Evolutionary conservation across 139 green algal genomes (phyloP).

Genomic region (Zygnema cylindricum): DNA sequence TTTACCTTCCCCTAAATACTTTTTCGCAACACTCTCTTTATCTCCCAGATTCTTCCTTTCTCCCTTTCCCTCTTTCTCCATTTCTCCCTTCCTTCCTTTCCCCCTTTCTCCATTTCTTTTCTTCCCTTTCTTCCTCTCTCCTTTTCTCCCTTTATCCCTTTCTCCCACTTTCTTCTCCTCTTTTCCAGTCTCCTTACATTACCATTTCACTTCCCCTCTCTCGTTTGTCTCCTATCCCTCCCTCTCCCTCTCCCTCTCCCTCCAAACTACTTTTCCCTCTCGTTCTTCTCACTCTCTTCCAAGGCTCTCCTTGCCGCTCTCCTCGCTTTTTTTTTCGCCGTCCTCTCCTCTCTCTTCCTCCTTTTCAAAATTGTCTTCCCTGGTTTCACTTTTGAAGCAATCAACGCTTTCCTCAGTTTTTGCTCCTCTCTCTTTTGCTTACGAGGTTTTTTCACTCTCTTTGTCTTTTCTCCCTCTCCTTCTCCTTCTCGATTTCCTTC

Average conservation of each 20-base stretch:
- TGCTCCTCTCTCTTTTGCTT: neutral
- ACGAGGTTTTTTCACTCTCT: neutral
- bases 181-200: neutral
- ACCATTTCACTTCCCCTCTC: neutral
- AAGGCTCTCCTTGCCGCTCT: slow-evolving; percentile 6
- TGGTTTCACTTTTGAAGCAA: neutral
- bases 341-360: slow-evolving; percentile 1
- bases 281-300: neutral
- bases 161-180: neutral
- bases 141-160: slow-evolving; percentile 6
- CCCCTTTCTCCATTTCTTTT: slow-evolving; percentile 18
- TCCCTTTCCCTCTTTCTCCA: slow-evolving; percentile 18
- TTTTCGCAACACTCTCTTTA: neutral
- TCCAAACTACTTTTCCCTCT: neutral
- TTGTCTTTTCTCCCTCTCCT: neutral
- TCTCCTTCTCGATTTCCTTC: neutral
- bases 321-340: slow-evolving; percentile 29
- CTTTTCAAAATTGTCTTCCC: slow-evolving; percentile 7
- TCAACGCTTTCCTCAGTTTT: neutral
- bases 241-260: neutral
- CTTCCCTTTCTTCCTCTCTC: slow-evolving; percentile 16
- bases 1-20: neutral
- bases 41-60: neutral
- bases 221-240: neutral
- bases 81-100: slow-evolving; percentile 7